These are phyloP conservation scores for Colletotrichum musicola DNA, from an alignment of 2,329 filamentous ascomycete genomes.

Conservation along the genomic window DNA sequence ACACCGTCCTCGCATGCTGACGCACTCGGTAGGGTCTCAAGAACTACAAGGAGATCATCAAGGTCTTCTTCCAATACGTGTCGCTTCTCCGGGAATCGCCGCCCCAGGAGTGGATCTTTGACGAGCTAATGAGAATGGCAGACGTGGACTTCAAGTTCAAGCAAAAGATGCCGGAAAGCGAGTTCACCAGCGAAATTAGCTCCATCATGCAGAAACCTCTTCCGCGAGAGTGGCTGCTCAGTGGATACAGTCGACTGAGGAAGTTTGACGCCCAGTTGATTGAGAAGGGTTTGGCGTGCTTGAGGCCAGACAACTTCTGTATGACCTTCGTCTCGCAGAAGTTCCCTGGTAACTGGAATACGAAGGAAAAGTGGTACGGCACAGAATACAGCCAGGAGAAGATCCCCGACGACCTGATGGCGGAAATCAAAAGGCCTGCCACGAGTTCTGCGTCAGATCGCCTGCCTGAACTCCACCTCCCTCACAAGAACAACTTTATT, in stretches of 20 bases:
- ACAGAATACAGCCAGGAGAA: slow-evolving; percentile 91
- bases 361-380: slow-evolving; percentile 97
- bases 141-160: slow-evolving; percentile 96
- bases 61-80: slow-evolving; percentile 91
- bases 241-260: slow-evolving; percentile 79
- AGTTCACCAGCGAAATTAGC: slow-evolving; percentile 88
- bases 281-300: slow-evolving; percentile 76
- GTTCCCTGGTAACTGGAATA: slow-evolving; percentile 85
- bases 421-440: slow-evolving; percentile 75
- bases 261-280: slow-evolving; percentile 87
- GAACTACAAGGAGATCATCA: slow-evolving; percentile 84
- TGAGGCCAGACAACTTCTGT: slow-evolving; percentile 91
- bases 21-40: slow-evolving; percentile 69
- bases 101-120: slow-evolving; percentile 92
- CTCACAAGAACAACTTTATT: slow-evolving; percentile 95
- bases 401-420: slow-evolving; percentile 81
- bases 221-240: slow-evolving; percentile 88
- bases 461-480: slow-evolving; percentile 81
- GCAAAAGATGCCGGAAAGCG: slow-evolving; percentile 90
- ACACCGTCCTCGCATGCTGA: slow-evolving; percentile 16
- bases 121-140: slow-evolving; percentile 89
- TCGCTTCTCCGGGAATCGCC: slow-evolving; percentile 83
- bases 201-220: slow-evolving; percentile 92
- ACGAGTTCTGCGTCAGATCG: slow-evolving; percentile 69
- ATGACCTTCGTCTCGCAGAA: slow-evolving; percentile 86